phyloP scores from a whole-genome alignment of 768 basidiomycete species.

The Pleurotus pulmonarius region DNA sequence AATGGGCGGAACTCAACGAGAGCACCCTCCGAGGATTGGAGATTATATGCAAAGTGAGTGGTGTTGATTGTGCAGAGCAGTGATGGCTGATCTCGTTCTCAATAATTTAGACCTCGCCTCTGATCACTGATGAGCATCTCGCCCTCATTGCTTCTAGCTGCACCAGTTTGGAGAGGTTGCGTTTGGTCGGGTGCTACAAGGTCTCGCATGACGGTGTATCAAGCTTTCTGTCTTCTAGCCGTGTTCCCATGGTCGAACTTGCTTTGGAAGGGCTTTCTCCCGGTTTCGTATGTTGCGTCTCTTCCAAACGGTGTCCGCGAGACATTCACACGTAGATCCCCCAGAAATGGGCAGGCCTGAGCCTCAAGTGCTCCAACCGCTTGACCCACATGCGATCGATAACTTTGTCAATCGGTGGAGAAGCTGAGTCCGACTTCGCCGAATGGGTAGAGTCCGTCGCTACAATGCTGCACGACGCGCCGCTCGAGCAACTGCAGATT shows the following conservation, averaged over 20 bases:
- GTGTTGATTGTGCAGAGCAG: background rate
- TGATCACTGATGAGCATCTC: conserved; percentile 57
- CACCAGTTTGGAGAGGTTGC: conserved; percentile 48
- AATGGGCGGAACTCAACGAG: conserved; percentile 47
- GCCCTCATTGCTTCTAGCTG: conserved; percentile 46
- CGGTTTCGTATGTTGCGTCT: conserved; percentile 46
- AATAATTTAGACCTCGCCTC: conserved; percentile 44
- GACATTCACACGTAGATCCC: conserved; percentile 27
- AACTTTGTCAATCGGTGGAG: conserved; percentile 44
- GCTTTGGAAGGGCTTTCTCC: conserved; percentile 61
- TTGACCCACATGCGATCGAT: conserved; percentile 49
- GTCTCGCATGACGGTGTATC: conserved; percentile 61
- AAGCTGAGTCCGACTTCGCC: conserved; percentile 28
- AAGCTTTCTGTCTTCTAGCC: conserved; percentile 42
- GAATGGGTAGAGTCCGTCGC: conserved; percentile 43
- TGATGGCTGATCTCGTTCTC: too few relatives aligned
- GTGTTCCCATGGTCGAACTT: conserved; percentile 45
- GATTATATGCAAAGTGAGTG: conserved; percentile 64
- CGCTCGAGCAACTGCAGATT: conserved; percentile 60
- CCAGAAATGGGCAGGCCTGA: conserved; percentile 21
- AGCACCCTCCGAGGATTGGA: conserved; percentile 52
- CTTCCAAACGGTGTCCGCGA: conserved; percentile 1
- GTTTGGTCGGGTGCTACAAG: conserved; percentile 65
- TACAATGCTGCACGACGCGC: conserved; percentile 40
- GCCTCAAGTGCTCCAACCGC: conserved; percentile 11